phyloP scores from a whole-genome alignment of 768 basidiomycete species.

The Psilocybe tampanensis region DNA sequence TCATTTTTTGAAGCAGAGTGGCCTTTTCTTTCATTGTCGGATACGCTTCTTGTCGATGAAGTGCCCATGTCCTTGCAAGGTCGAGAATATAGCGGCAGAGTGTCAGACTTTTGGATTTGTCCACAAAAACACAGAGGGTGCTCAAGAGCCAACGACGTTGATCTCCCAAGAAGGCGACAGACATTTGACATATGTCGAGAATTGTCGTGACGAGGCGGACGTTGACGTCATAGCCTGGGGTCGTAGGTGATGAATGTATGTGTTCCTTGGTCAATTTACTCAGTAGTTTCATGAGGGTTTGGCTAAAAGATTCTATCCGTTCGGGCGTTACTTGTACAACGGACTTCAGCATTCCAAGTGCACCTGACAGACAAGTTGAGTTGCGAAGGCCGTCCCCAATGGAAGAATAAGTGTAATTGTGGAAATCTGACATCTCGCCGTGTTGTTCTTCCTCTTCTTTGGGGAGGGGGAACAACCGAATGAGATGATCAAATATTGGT shows the following conservation, averaged over 20 bases:
- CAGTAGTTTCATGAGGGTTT: constrained; percentile 79
- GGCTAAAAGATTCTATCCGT: constrained; percentile 79
- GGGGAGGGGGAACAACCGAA: constrained; percentile 75
- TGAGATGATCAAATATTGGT: constrained; percentile 80
- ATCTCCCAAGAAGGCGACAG: constrained; percentile 83
- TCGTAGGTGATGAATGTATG: constrained; percentile 52
- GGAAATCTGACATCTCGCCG: constrained; percentile 74
- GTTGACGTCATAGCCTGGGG: constrained; percentile 55
- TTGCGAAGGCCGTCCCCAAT: constrained; percentile 82
- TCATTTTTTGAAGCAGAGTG: constrained; percentile 86
- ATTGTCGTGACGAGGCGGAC: constrained; percentile 75
- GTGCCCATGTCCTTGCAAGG: constrained; percentile 87
- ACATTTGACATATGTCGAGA: constrained; percentile 82
- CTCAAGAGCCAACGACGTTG: constrained; percentile 81
- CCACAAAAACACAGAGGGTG: constrained; percentile 78
- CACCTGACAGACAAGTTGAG: constrained; percentile 71
- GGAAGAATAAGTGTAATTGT: constrained; percentile 71
- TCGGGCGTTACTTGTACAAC: constrained; percentile 81
- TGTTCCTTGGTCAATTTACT: constrained; percentile 90
- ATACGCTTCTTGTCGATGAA: constrained; percentile 80
- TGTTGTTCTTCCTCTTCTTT: constrained; percentile 79
- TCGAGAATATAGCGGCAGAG: constrained; percentile 88
- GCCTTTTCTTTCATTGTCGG: constrained; percentile 97
- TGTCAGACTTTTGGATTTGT: constrained; percentile 80
- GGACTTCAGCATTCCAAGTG: constrained; percentile 85